These are phyloP conservation scores for Liquidambar formosana DNA, from an alignment of 164 flowering plant genomes.

Conservation along the genomic window DNA sequence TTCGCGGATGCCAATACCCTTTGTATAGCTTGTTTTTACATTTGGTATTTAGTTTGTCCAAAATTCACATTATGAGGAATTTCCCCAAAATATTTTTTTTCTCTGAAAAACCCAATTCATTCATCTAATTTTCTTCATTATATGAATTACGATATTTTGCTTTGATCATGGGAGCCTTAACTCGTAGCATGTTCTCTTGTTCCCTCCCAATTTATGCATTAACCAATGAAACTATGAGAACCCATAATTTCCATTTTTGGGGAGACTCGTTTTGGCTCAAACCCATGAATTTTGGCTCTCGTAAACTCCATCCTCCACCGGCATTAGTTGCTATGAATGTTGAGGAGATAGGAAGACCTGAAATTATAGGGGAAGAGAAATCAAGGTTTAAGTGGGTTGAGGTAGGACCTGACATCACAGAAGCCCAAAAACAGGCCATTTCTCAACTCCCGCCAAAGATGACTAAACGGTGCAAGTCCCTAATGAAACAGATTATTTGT, in stretches of 20 bases:
- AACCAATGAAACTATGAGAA: not conserved
- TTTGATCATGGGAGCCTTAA: constrained; percentile 10
- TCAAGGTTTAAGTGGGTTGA: constrained; percentile 59
- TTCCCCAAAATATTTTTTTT: too few species aligned
- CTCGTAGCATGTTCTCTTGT: constrained; percentile 15
- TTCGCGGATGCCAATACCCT: too few species aligned
- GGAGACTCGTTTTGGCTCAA: constrained; percentile 3
- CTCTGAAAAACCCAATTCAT: too few species aligned
- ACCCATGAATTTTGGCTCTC: not conserved
- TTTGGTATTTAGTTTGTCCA: too few species aligned
- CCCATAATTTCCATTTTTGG: constrained; percentile 3
- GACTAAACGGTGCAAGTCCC: constrained; percentile 71
- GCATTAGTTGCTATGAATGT: not conserved
- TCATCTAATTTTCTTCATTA: not conserved
- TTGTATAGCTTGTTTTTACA: too few species aligned
- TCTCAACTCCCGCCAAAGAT: constrained; percentile 58
- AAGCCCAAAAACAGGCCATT: constrained; percentile 53
- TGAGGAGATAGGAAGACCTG: constrained; percentile 14
- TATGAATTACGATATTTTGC: not conserved
- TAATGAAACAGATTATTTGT: constrained; percentile 76
- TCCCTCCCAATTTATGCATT: constrained; percentile 11
- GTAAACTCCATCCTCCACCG: not conserved
- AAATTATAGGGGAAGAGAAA: constrained; percentile 22
- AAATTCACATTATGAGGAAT: too few species aligned
- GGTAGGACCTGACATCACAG: constrained; percentile 42